Evolutionary conservation across 2,329 filamentous ascomycete species (phyloP).

Genomic region (Amauroascus verrucosus): DNA sequence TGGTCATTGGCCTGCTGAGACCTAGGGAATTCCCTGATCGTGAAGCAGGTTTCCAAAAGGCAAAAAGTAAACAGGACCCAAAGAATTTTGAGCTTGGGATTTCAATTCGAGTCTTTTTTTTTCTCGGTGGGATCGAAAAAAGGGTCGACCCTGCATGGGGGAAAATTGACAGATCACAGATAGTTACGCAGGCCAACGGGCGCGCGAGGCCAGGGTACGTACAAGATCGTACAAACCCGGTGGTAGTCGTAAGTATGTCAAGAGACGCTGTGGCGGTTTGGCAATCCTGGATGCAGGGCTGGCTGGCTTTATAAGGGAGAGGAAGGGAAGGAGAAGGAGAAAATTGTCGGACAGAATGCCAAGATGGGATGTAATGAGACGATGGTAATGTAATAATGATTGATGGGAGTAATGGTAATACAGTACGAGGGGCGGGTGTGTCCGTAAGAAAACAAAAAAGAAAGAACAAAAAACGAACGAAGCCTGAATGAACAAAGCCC

Average conservation of each 20-base stretch:
- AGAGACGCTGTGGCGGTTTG: not conserved
- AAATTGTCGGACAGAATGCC: not conserved
- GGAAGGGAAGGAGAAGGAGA: not conserved
- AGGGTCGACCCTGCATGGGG: conserved; percentile 1
- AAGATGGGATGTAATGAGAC: not conserved
- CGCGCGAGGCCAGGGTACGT: not conserved
- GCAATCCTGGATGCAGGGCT: not conserved
- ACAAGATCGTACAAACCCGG: not conserved
- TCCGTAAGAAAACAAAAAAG: too few relatives aligned
- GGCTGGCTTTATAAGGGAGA: not conserved
- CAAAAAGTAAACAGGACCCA: too few relatives aligned
- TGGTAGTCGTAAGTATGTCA: not conserved
- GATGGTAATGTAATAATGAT: not conserved
- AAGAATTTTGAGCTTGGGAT: not conserved
- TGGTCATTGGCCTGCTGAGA: too few relatives aligned
- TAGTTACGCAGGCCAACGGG: conserved; percentile 2
- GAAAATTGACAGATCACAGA: conserved; percentile 1
- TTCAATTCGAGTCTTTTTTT: not conserved
- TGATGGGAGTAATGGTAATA: not conserved
- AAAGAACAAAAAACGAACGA: too few relatives aligned
- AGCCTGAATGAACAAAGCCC: too few relatives aligned
- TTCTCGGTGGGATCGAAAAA: not conserved
- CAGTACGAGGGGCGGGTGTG: too few relatives aligned
- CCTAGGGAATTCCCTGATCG: too few relatives aligned
- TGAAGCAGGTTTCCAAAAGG: not conserved